Base-by-base conservation (phyloP, 140 eudicot genomes). In the Cichorium intybus region DNA sequence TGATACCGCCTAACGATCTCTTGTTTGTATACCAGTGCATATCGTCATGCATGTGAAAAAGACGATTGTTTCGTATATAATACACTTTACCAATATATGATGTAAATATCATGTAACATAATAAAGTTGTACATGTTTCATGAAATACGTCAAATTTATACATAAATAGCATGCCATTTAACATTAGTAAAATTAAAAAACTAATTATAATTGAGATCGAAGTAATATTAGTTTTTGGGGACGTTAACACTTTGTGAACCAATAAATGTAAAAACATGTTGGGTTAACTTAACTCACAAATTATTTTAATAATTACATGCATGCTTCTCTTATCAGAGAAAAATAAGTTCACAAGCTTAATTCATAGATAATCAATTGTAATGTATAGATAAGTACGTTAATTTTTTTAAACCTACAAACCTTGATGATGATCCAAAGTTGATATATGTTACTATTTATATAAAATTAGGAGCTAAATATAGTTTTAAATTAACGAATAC, bases 1-100 rank as follows among this genome's bases (percentile, higher is more conserved):
- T 73, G 60, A 29, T 46, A 73, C 20, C 16, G 72, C 68, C 78
- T 73, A 73, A 64, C 78, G 52, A 46, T 64, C 51, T 64, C 59
- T 68, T 68, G 52, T 64, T 56, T 48, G 48, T 47, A 73, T 65
- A 46, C 61, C 10, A 23, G 10, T 34, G 14, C 18, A 17, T 64
- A 23, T 64, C 60, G 54, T 54, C 58, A 73, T 31, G 33, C 78
- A 73, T 55, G 67, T 73, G 78, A 50, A 52, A 41, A 55, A 56
- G n/a, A 22, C 60, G 23, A 64, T 12, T 31, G 21, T 73, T 55
- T 39, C 65, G 71, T 72, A 28, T 63, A 71, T 24, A 52, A 39
- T 62, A 43, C 35, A 54, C 7, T 70, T 70, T 49, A 49, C 49
- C 68, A 9, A 12, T 46, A 29, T 22, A 41, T 70, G 66, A 69